Evolutionary conservation across 768 basidiomycete genomes (phyloP), one percentile per base, ranked within the genome.

Genomic region (Psilocybe cyanescens): DNA sequence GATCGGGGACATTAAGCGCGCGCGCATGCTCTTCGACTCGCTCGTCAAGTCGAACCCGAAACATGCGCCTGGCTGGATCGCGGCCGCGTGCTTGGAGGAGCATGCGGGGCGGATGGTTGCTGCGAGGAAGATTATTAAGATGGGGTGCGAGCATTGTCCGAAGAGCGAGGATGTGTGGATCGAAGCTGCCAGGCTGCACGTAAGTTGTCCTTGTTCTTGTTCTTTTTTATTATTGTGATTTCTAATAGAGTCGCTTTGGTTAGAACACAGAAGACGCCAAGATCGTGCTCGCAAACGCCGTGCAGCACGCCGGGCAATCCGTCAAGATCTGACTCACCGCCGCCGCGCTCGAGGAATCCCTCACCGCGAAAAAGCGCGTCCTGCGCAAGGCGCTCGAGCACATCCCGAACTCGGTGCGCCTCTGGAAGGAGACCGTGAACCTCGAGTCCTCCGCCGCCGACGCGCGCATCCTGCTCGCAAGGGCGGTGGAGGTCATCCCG

Each of bases 381-480:
- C 73, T 99, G 14, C 83, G 97, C 50, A 98, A 98, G 86, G 95
- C 97, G 2, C 89, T 99, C 30, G 97, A 99, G 74, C 93, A 95
- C 68, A 97, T 99, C 44, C 97, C 97, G 1, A 98, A 96, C 68
- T 99, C 97, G 0, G 95, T 99, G 50, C 88, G 93, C 9, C 79
- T 99, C 8, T 99, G 97, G 97, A 99, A 99, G 72, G 95, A 97
- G 74, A 95, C 94, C 0, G 96, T 99, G 68, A 98, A 97, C 70
- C 87, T 99, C 16, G 97, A 99, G 78, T 83, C 89, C 19, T 92
- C 92, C 31, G 86, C 90, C 0, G 82, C 87, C 1, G 97, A 99
- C 67, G 97, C 97, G 2, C 90, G 95, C 4, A 90, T 97, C 64
- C 83, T 99, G n/a, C 88, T 99, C 24, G 85, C 93, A 0, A 91